Conservation (phyloP, 2,329 filamentous ascomycete species). For the Fusarium drepaniforme region DNA sequence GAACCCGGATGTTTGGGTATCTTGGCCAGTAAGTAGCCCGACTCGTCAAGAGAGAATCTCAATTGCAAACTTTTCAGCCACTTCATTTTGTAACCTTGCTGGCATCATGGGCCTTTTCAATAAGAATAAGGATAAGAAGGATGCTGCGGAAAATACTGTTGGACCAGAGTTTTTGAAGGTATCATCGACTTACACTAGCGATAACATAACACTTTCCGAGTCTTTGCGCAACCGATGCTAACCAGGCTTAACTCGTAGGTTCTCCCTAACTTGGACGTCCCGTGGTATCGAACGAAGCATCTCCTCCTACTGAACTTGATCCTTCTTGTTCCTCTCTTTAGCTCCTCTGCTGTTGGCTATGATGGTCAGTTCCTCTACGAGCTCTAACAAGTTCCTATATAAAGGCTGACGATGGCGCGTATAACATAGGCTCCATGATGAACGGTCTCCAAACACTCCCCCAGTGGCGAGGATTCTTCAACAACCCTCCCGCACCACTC, state of each 20-base stretch:
- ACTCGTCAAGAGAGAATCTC: neutral
- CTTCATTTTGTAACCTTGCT: neutral
- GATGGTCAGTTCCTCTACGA: constrained; percentile 47
- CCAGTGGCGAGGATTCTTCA: constrained; percentile 55
- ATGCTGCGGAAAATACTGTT: neutral
- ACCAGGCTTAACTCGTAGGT: constrained; percentile 33
- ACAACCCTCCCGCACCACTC: constrained; percentile 46
- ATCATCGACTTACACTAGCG: neutral
- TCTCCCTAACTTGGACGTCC: constrained; percentile 51
- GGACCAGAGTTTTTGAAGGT: neutral
- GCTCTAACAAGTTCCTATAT: neutral
- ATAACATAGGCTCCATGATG: constrained; percentile 50
- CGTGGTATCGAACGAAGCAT: constrained; percentile 56
- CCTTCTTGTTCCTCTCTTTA: constrained; percentile 55
- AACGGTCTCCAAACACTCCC: constrained; percentile 56
- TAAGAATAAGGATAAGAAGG: neutral
- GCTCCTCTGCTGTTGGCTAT: constrained; percentile 55
- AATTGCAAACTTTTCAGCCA: neutral
- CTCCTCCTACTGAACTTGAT: constrained; percentile 56
- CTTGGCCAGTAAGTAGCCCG: neutral
- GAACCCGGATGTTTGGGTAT: neutral
- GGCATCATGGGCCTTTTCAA: neutral
- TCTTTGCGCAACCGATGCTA: neutral
- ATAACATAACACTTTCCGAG: neutral
- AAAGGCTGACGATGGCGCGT: neutral